A percentile compares a stretch with the other conserved stretches of the same genome.
Evolutionary conservation across 164 flowering plant genomes (phyloP).

Genomic region (Buxus sempervirens): DNA sequence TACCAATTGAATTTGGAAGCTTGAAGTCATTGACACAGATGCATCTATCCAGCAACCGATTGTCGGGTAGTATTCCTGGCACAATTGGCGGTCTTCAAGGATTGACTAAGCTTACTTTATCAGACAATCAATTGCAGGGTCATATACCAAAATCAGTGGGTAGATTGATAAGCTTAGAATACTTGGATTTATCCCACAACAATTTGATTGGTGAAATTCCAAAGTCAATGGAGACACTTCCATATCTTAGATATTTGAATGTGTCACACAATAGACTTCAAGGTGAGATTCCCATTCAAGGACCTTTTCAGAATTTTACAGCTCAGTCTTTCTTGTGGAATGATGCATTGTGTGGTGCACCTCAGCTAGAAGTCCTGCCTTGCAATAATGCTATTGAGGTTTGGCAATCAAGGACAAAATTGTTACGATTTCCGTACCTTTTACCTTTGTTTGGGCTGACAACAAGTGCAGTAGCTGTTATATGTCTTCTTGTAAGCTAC

Average conservation of each 20-base stretch:
- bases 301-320: neutral
- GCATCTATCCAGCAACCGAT: slow-evolving; percentile 14
- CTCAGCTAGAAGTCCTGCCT: neutral
- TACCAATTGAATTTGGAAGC: slow-evolving; percentile 13
- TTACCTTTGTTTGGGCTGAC: no score
- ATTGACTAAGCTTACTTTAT: slow-evolving; percentile 18
- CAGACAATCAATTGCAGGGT: slow-evolving; percentile 22
- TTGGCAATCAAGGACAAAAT: no score
- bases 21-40: slow-evolving; percentile 3
- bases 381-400: neutral
- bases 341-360: neutral
- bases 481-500: no score
- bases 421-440: no score
- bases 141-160: slow-evolving; percentile 5
- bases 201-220: slow-evolving; percentile 13
- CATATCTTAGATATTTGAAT: slow-evolving; percentile 10
- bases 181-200: slow-evolving; percentile 8
- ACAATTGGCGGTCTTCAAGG: slow-evolving; percentile 15
- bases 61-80: slow-evolving; percentile 11
- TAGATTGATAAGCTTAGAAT: slow-evolving; percentile 6
- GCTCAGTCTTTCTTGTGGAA: neutral
- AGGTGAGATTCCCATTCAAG: neutral
- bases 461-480: no score
- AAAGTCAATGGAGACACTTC: slow-evolving; percentile 5
- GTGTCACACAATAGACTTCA: neutral